Conservation (phyloP, 2,329 filamentous ascomycete species). For the Aspergillus sergii region DNA sequence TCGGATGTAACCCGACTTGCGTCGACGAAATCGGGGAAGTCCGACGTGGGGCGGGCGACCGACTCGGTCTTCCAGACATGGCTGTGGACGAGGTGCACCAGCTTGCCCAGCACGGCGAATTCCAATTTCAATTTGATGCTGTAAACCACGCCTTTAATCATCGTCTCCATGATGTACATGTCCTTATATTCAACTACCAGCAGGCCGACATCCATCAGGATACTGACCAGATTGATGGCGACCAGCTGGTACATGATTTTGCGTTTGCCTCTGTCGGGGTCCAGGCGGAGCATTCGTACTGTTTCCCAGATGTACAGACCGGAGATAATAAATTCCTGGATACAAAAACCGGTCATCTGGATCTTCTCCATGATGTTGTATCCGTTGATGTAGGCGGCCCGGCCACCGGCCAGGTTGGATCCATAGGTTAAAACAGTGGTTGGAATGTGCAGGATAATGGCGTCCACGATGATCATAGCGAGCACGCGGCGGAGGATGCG, state of each 20-base stretch:
- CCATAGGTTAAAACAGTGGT: slow-evolving; percentile 51
- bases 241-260: slow-evolving; percentile 54
- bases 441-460: slow-evolving; percentile 48
- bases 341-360: slow-evolving; percentile 59
- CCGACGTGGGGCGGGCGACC: slow-evolving; percentile 22
- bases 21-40: slow-evolving; percentile 50
- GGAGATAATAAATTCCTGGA: slow-evolving; percentile 59
- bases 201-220: slow-evolving; percentile 48
- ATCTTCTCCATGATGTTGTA: slow-evolving; percentile 57
- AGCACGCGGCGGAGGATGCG: slow-evolving; percentile 45
- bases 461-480: slow-evolving; percentile 51
- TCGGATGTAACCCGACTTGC: slow-evolving; percentile 46
- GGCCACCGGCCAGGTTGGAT: slow-evolving; percentile 36
- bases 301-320: slow-evolving; percentile 58
- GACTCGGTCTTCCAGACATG: slow-evolving; percentile 43
- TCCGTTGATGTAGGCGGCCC: slow-evolving; percentile 31
- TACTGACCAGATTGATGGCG: slow-evolving; percentile 52
- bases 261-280: slow-evolving; percentile 45
- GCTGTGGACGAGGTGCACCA: slow-evolving; percentile 45
- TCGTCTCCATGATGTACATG: slow-evolving; percentile 50
- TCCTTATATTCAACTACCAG: slow-evolving; percentile 48
- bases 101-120: slow-evolving; percentile 51
- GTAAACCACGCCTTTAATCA: slow-evolving; percentile 51
- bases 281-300: slow-evolving; percentile 52
- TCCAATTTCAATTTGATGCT: slow-evolving; percentile 55